A percentile compares a stretch with the other conserved stretches of the same genome.
These are phyloP conservation scores for Scheffersomyces segobiensis DNA, from an alignment of 1,139 yeast genomes.

Conservation along the genomic window DNA sequence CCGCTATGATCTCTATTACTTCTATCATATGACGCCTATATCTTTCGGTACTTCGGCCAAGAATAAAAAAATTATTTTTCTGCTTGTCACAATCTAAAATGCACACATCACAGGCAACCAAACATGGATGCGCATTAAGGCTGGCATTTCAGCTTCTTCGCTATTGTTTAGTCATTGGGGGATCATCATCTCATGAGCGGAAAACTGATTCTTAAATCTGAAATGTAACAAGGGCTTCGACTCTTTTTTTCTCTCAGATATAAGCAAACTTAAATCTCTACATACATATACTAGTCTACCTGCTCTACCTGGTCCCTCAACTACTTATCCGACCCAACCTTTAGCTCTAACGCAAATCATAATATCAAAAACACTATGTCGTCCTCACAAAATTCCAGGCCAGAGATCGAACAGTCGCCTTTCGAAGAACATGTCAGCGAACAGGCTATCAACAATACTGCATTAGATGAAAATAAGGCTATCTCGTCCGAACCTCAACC, in stretches of 20 bases:
- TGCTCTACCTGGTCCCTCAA: not conserved
- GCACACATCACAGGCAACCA: not conserved
- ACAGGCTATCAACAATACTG: not conserved
- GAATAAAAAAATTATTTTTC: not conserved
- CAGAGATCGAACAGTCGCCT: not conserved
- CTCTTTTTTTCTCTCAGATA: not conserved
- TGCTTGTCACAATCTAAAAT: not conserved
- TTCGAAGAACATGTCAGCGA: not conserved
- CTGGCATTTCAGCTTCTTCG: not conserved
- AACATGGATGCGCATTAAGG: not conserved
- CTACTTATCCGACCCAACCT: not conserved
- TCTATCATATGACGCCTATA: not conserved
- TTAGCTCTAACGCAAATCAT: not conserved
- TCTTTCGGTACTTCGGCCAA: not conserved
- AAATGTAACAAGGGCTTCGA: not conserved
- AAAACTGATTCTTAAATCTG: not conserved
- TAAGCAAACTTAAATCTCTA: not conserved
- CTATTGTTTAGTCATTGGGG: not conserved
- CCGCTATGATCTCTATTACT: not conserved
- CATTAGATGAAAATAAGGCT: not conserved
- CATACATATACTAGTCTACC: not conserved
- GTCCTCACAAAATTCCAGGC: not conserved
- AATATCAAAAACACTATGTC: not conserved
- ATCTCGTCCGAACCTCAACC: slow-evolving; percentile 7
- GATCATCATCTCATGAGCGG: not conserved